Evolutionary conservation across 2,329 filamentous ascomycete genomes (phyloP).

Genomic region (Pseudocercospora musae): DNA sequence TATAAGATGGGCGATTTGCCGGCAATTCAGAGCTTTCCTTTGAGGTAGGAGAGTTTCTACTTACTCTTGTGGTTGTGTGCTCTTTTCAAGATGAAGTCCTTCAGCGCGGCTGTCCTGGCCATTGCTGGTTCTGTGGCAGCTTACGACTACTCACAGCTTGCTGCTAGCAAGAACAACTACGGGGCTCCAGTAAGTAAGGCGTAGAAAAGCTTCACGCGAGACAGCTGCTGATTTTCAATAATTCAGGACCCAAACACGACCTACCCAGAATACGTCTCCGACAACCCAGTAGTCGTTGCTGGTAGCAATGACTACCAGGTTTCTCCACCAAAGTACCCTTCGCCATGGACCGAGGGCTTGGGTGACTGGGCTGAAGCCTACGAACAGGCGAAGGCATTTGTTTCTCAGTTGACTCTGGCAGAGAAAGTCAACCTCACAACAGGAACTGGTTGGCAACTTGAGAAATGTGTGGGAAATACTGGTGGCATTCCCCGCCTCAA

Average conservation of each 20-base stretch:
- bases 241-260: constrained; percentile 27
- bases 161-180: constrained; percentile 22
- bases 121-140: constrained; percentile 15
- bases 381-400: constrained; percentile 30
- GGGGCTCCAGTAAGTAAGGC: constrained; percentile 18
- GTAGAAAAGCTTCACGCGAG: not conserved
- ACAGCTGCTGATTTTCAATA: not conserved
- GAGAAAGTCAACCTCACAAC: constrained; percentile 38
- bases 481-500: constrained; percentile 36
- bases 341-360: constrained; percentile 29
- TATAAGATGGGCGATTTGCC: not conserved
- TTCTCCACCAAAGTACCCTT: constrained; percentile 30
- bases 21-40: not conserved
- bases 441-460: constrained; percentile 47
- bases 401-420: constrained; percentile 33
- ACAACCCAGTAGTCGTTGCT: constrained; percentile 26
- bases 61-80: not conserved
- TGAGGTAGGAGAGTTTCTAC: not conserved
- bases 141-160: constrained; percentile 21
- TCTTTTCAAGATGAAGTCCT: constrained; percentile 12
- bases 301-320: constrained; percentile 26
- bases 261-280: constrained; percentile 26
- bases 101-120: constrained; percentile 13
- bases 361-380: constrained; percentile 48
- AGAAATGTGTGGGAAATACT: constrained; percentile 39